Evolutionary conservation across 1,284 basidiomycete species (phyloP).

Genomic region (Ceratobasidium theobromae): DNA sequence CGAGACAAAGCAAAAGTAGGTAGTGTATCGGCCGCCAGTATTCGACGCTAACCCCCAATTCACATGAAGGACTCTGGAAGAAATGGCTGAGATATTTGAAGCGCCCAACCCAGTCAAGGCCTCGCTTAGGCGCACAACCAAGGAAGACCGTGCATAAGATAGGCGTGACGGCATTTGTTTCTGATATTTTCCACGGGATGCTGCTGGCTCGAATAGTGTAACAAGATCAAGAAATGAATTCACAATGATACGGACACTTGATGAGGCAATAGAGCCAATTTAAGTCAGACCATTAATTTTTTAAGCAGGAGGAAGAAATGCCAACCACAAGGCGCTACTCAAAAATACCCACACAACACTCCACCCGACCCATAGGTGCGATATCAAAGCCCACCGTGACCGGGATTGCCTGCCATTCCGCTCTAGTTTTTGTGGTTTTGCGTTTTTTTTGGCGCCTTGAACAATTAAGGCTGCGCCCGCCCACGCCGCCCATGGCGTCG

Average conservation of each 20-base stretch:
- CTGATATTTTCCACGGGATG: not conserved
- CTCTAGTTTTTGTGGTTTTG: not conserved
- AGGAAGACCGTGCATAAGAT: not conserved
- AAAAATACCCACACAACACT: constrained; percentile 72
- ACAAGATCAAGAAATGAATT: too few relatives aligned
- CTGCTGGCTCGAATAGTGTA: too few relatives aligned
- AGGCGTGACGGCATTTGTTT: not conserved
- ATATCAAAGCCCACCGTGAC: not conserved
- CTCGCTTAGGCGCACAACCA: constrained; percentile 8
- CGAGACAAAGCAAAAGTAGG: constrained; percentile 26
- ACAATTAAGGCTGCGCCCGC: constrained; percentile 66
- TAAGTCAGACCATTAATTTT: too few relatives aligned
- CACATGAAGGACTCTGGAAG: constrained; percentile 34
- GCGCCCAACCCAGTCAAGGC: constrained; percentile 27
- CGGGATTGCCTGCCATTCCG: not conserved
- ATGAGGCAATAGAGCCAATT: too few relatives aligned
- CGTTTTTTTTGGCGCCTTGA: not conserved
- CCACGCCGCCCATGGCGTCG: constrained; percentile 86
- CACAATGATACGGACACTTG: too few relatives aligned
- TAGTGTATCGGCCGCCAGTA: not conserved
- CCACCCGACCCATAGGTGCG: constrained; percentile 64
- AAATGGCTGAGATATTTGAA: constrained; percentile 38
- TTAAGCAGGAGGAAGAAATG: constrained; percentile 90
- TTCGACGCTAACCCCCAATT: not conserved
- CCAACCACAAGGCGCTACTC: constrained; percentile 78